A percentile compares a stretch with the other conserved stretches of the same genome.
These are phyloP conservation scores for Rhizopus microsporus DNA, from an alignment of 371 early-diverging fungal species.

Conservation along the genomic window DNA sequence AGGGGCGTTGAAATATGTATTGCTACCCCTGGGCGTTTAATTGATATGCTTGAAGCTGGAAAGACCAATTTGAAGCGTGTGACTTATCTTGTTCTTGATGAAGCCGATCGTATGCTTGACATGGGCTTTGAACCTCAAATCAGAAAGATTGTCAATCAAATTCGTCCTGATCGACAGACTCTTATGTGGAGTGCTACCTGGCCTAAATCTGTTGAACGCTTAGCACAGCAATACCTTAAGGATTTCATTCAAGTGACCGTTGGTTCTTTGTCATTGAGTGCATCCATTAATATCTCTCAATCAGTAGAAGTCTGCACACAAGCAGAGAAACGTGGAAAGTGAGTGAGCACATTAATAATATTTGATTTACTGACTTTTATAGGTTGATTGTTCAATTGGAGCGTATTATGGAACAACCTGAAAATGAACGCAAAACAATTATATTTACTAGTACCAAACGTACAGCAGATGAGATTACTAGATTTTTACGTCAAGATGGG, in stretches of 20 bases:
- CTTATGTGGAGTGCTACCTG: slow-evolving; percentile 99
- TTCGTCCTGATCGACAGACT: slow-evolving; percentile 98
- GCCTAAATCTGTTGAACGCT: slow-evolving; percentile 96
- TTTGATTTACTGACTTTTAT: not conserved
- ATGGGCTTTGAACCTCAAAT: slow-evolving; percentile 99
- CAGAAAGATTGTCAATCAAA: slow-evolving; percentile 97
- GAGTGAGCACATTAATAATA: slow-evolving; percentile 9
- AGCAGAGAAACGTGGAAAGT: slow-evolving; percentile 83
- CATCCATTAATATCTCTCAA: slow-evolving; percentile 96
- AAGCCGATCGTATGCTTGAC: slow-evolving; percentile 99
- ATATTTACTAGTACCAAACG: slow-evolving; percentile 99
- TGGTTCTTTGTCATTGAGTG: slow-evolving; percentile 93
- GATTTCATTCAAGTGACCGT: slow-evolving; percentile 99
- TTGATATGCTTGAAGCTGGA: slow-evolving; percentile 94
- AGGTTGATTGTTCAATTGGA: slow-evolving; percentile 72
- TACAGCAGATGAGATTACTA: slow-evolving; percentile 95
- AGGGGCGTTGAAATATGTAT: slow-evolving; percentile 97
- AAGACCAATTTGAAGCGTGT: slow-evolving; percentile 93
- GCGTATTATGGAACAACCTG: slow-evolving; percentile 74
- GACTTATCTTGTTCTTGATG: slow-evolving; percentile 98
- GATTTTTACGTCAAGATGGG: slow-evolving; percentile 90
- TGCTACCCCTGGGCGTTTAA: slow-evolving; percentile 99
- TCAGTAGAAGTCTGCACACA: slow-evolving; percentile 88
- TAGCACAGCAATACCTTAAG: slow-evolving; percentile 93
- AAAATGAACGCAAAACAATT: slow-evolving; percentile 81